Base-by-base conservation (phyloP, 495 filamentous ascomycete genomes). In the Penicillium canescens region DNA sequence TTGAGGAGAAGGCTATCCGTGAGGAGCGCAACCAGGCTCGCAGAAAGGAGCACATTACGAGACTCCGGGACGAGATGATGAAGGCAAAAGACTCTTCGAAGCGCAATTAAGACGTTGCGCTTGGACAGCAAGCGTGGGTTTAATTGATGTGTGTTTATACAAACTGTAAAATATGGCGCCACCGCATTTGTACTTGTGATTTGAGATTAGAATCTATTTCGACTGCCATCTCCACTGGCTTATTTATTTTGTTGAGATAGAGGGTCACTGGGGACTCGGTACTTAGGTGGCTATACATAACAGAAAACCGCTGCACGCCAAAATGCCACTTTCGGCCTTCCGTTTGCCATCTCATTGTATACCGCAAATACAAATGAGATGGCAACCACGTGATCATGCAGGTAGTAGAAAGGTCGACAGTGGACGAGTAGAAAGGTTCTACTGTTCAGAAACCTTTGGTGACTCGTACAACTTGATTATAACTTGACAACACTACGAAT, bases 121-220 rank as follows among this genome's bases (percentile, higher is more conserved):
- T 36, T n/a, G 42, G 44, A 24, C 48, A 52, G 37, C 42, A 14
- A 20, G 20, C 5, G 24, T 20, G 39, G 20, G 28, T 45, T 57
- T 56, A 18, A 26, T 54, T 28, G 34, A 43, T 50, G 28, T 65
- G 53, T 42, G 28, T 51, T 35, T 43, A 43, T 65, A 67, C 53
- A 63, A 61, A 56, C 42, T 67, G 64, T 67, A 67, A 56, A 62
- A 38, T 67, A 67, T 57, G 61, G 61, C 63, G 57, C 58, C 57
- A 39, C 61, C 35, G 54, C 48, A 61, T 61, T 61, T 48, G 52
- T 42, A 50, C 42, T 51, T 60, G 57, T 57, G 31, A 57, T 57
- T 60, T 46, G 49, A 49, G 20, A 40, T 36, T 54, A 56, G 56
- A 62, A 28, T 42, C 20, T 44, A 23, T 20, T 42, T 50, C 11